Base-by-base conservation (phyloP, 257 asterid species). In the Petunia axillaris region DNA sequence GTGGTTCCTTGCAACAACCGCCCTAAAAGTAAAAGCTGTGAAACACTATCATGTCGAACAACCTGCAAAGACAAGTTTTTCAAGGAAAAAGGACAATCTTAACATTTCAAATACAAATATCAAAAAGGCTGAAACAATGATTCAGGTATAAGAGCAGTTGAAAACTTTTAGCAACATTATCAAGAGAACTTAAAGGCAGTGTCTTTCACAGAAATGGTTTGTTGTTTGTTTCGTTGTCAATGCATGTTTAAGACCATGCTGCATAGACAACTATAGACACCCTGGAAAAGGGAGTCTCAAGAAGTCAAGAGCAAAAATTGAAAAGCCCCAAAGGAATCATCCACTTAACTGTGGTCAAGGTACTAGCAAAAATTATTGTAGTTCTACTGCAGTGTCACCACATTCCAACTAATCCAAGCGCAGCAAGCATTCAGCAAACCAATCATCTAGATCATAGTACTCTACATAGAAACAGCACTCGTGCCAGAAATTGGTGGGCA, bases 1-100 rank as follows among this genome's bases (percentile, higher is more conserved):
- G 98, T 91, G 37, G 97, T 89, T 85, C 97, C 98, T 90, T 92
- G 99, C 79, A 96, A 83, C 99, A 96, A 90, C 81, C 98, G 93
- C 77, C 98, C 98, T 68, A 96, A 89, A 82, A 96, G 89, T 87
- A 96, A 88, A 83, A 96, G 98, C 89, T 96, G 97, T 81, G 93
- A 97, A 83, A 93, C 88, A 73, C 98, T 92, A 86, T 90, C 94
- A 83, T 94, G 96, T 25, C 99, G 93, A 85, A 94, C 95, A 60
- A 96, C 97, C 99, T 96, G 85, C 79, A 80, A 66, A 58, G 62
- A 86, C 35, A 80, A 71, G 55, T 66, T 76, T 60, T 50, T 59
- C 60, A 2, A 48, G 40, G n/a, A 58, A 48, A 40, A 70, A 58
- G 76, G 53, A 16, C 48, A 41, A 60, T 13, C 10, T 58, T 57